Conservation (phyloP, 108 stramenopile species). For the Parietichytrium sp. region DNA sequence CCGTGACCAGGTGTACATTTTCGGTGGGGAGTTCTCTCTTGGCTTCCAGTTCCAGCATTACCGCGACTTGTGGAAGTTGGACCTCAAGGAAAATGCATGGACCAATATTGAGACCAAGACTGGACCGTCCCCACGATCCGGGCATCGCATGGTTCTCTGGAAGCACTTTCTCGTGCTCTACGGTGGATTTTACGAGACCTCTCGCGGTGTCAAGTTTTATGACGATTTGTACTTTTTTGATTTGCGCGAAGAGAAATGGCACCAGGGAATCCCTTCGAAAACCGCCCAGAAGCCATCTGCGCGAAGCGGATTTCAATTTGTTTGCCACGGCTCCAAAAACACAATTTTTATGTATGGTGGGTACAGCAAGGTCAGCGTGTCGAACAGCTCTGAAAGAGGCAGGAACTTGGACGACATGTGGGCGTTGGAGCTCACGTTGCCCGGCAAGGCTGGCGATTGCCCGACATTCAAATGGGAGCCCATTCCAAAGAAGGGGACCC, state of each 20-base stretch:
- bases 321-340: slow-evolving; percentile 42
- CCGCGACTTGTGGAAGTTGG: slow-evolving; percentile 60
- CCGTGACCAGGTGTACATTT: slow-evolving; percentile 56
- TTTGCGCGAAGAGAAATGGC: slow-evolving; percentile 55
- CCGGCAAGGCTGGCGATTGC: slow-evolving; percentile 24
- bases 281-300: slow-evolving; percentile 40
- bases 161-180: slow-evolving; percentile 60
- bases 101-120: slow-evolving; percentile 49
- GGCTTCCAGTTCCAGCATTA: slow-evolving; percentile 65
- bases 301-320: slow-evolving; percentile 53
- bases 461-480: slow-evolving; percentile 8
- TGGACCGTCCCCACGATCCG: slow-evolving; percentile 54
- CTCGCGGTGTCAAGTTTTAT: slow-evolving; percentile 39
- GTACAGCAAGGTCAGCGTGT: not conserved
- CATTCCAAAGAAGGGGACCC: slow-evolving; percentile 56
- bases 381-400: slow-evolving; percentile 39
- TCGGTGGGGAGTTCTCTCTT: slow-evolving; percentile 65
- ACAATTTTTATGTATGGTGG: slow-evolving; percentile 49
- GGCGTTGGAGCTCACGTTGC: slow-evolving; percentile 50
- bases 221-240: slow-evolving; percentile 59
- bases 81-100: slow-evolving; percentile 54
- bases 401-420: slow-evolving; percentile 59
- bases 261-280: not conserved
- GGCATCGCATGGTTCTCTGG: slow-evolving; percentile 62
- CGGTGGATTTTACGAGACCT: slow-evolving; percentile 62